Base-by-base conservation (phyloP, 1,284 basidiomycete species). In the Trichosporon faecale region DNA sequence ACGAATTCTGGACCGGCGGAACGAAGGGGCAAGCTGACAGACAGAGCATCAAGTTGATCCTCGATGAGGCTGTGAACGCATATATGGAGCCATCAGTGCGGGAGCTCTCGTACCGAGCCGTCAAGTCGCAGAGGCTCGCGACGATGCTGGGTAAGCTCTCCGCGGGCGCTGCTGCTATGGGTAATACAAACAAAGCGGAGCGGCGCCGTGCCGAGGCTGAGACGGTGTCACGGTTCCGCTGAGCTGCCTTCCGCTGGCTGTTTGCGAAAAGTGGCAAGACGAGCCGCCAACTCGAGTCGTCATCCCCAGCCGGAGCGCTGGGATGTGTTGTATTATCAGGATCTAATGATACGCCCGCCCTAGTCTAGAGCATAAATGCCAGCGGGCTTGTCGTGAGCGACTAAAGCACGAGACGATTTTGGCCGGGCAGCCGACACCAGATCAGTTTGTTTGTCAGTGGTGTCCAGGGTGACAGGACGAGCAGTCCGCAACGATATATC, bases 121-220 rank as follows among this genome's bases (percentile, higher is more conserved):
- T 96, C 70, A 90, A 89, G 76, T 89, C 91, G 4, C 90, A 89
- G 75, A 86, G 88, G 64, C 84, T 97, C n/a, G 89, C 91, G 66
- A 85, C 89, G 8, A 85, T 95, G 31, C 85, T 96, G 14, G 89
- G 92, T 75, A 96, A 96, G 82, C 89, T 90, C 0, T 81, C 87
- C 1, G 86, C 86, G 2, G 89, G 76, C 1, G 69, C 76, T 16
- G 68, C 66, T 16, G 76, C 69, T 8, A 64, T 70, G 66, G 65
- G 85, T 88, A 35, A 29, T 14, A 9, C 33, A 16, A 27, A 18
- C n/a, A 73, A 90, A 91, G 78, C 84, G 85, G 74, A 93, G 77
- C 88, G 86, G 76, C 87, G 92, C 66, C 86, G 90, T 74, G 90
- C 87, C 74, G 92, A 95, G 80, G 91, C 91, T n/a, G 91, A 94